Base-by-base conservation (phyloP, 768 basidiomycete species). In the Russula compacta region DNA sequence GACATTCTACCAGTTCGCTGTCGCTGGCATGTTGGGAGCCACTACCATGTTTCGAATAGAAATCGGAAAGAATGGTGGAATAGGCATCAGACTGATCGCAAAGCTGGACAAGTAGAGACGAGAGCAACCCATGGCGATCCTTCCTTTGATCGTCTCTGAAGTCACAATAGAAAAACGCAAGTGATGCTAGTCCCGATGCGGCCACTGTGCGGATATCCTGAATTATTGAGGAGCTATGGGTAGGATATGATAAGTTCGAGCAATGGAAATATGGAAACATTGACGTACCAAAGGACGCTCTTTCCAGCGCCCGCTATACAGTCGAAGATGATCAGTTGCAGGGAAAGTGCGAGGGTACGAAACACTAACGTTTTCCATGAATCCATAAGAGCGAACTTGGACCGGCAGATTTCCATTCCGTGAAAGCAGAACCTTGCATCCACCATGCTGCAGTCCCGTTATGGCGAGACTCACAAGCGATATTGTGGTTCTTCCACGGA, bases 91-190 rank as follows among this genome's bases (percentile, higher is more conserved):
- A 60, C n/a, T 33, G 29, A 6, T 14, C 32, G 40, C 52, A 40
- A 19, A 54, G 46, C 10, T 60, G 59, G 19, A 21, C 14, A 1
- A 60, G 21, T 2, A 54, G 29, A 5, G 59, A 60, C 6, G 53
- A 54, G 11, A 60, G 59, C 2, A 60, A 33, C 3, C 21, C 59
- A 4, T 10, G 52, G 1, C 21, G 8, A 1, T 39, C 4, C 21
- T 48, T 51, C 19, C 53, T 59, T 51, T 48, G 3, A 3, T 44
- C 46, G 6, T 54, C 53, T 29, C 53, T 47, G 38, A 54, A 60
- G 17, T 54, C 59, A 11, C 43, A 60, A 38, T 39, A 60, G 17
- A 60, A 54, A 38, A 46, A 60, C 1, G 47, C 59, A 6, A 60
- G 53, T 7, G 14, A 48, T 3, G 53, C 59, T 0, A 21, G 14